A percentile compares a stretch with the other conserved stretches of the same genome.
phyloP scores from a whole-genome alignment of 108 stramenopile genomes.

The Fistulifera pelliculosa region DNA sequence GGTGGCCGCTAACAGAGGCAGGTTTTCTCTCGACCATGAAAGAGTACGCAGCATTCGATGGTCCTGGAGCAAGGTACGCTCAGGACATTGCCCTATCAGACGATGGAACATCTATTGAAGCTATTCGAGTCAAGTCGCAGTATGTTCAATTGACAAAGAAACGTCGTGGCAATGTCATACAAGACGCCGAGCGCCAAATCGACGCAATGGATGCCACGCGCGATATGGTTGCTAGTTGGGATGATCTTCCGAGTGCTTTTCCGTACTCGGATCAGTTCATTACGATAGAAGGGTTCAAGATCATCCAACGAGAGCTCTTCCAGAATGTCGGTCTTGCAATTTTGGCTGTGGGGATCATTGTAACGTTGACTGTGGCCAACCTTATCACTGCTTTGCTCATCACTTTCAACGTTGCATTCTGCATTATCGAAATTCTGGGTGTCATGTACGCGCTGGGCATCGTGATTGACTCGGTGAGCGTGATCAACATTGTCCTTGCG shows the following conservation, averaged over 20 bases:
- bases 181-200: slow-evolving; percentile 53
- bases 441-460: slow-evolving; percentile 75
- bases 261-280: slow-evolving; percentile 38
- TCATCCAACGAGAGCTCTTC: slow-evolving; percentile 43
- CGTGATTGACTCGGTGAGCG: slow-evolving; percentile 70
- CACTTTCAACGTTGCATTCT: slow-evolving; percentile 58
- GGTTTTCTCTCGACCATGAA: slow-evolving; percentile 30
- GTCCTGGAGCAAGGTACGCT: slow-evolving; percentile 33
- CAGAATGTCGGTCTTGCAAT: slow-evolving; percentile 49
- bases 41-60: slow-evolving; percentile 18
- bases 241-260: slow-evolving; percentile 33
- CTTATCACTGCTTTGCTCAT: slow-evolving; percentile 51
- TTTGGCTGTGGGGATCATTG: slow-evolving; percentile 40
- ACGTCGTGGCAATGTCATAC: slow-evolving; percentile 29
- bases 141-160: slow-evolving; percentile 41
- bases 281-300: slow-evolving; percentile 51
- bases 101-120: slow-evolving; percentile 15
- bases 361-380: slow-evolving; percentile 53
- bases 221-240: slow-evolving; percentile 37
- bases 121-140: slow-evolving; percentile 29
- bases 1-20: slow-evolving; percentile 40
- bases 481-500: slow-evolving; percentile 76
- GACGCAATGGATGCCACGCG: slow-evolving; percentile 62
- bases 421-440: slow-evolving; percentile 74
- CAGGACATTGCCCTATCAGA: slow-evolving; percentile 34